Conservation (phyloP, 371 early-diverging fungal species). For the Lichtheimia hyalospora region DNA sequence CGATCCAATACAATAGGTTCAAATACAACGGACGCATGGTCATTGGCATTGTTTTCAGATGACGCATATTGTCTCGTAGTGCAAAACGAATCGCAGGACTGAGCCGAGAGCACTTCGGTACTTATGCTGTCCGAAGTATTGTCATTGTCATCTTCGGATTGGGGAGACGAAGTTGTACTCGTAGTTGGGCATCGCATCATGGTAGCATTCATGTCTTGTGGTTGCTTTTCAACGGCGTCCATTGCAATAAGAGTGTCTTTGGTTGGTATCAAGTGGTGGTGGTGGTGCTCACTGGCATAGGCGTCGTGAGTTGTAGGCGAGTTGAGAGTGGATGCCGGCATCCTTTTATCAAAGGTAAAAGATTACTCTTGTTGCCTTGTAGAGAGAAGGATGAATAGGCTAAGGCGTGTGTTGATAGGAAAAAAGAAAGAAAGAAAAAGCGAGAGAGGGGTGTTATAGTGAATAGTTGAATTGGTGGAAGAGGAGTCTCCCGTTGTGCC, state of each 20-base stretch:
- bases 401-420: too few species aligned
- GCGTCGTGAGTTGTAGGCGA: constrained; percentile 5
- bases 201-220: constrained; percentile 9
- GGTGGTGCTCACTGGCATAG: neutral
- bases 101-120: constrained; percentile 13
- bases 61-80: constrained; percentile 10
- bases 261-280: neutral
- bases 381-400: neutral
- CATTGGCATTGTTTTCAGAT: constrained; percentile 4
- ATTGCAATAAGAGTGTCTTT: neutral
- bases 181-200: constrained; percentile 16
- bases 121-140: constrained; percentile 9
- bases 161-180: constrained; percentile 11
- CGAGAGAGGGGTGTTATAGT: neutral
- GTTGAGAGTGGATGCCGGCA: constrained; percentile 14
- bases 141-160: constrained; percentile 15
- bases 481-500: neutral
- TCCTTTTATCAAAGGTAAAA: constrained; percentile 5
- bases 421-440: neutral
- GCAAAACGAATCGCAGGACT: constrained; percentile 16
- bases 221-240: neutral
- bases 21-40: neutral
- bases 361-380: neutral
- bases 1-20: constrained; percentile 10
- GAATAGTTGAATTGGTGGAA: neutral